These are phyloP conservation scores for Citrullus mucosospermus DNA, from an alignment of 306 rosid genomes.

Conservation along the genomic window DNA sequence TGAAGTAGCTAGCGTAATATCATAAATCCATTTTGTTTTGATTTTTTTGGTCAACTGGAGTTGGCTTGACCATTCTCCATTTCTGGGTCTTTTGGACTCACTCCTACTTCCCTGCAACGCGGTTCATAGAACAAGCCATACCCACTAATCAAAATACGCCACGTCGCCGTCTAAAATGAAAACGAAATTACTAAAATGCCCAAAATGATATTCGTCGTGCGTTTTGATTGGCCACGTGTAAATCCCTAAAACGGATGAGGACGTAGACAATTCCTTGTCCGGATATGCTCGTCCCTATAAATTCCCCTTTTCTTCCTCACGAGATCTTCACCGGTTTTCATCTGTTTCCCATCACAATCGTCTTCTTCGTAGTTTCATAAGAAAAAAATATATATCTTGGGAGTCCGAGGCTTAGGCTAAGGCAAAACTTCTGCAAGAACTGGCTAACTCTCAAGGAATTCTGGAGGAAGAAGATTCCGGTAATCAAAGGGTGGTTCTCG, in stretches of 20 bases:
- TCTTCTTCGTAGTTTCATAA: background rate
- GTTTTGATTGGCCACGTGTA: background rate
- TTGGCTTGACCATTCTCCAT: constrained; percentile 14
- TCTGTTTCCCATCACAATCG: background rate
- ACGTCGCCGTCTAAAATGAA: rapidly evolving
- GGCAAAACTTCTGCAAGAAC: constrained; percentile 27
- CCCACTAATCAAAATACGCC: background rate
- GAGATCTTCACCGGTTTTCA: background rate
- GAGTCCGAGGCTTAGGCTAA: constrained; percentile 4
- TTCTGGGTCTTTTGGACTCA: background rate
- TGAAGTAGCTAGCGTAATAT: background rate
- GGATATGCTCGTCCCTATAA: background rate
- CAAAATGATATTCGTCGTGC: background rate
- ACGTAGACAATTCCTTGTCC: background rate
- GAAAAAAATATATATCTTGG: background rate
- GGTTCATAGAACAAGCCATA: background rate
- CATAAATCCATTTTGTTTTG: background rate
- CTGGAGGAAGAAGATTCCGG: constrained; percentile 41
- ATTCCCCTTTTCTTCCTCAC: background rate
- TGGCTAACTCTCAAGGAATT: constrained; percentile 72
- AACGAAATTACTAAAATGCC: background rate
- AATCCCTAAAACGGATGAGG: background rate
- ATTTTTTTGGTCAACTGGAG: background rate
- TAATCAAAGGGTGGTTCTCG: constrained; percentile 51
- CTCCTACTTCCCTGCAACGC: background rate